phyloP scores from a whole-genome alignment of 345 rosid genomes.

The Jatropha curcas region DNA sequence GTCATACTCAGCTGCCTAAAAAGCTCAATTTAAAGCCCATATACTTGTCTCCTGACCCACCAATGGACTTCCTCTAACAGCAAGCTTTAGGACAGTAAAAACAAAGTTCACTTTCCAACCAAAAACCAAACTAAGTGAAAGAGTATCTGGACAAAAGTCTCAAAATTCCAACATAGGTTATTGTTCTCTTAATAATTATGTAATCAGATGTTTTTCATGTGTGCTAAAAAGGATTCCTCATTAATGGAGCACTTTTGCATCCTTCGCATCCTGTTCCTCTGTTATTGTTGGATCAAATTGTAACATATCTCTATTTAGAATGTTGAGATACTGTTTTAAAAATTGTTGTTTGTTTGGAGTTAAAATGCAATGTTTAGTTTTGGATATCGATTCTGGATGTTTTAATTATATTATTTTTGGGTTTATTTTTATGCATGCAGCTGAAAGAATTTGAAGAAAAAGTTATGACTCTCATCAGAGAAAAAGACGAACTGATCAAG shows the following conservation, averaged over 20 bases:
- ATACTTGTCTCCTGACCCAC: no score
- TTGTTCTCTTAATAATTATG: no score
- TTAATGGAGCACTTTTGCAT: neutral
- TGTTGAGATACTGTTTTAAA: neutral
- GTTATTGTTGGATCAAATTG: neutral
- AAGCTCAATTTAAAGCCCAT: no score
- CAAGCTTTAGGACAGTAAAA: no score
- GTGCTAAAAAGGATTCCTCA: neutral
- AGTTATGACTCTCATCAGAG: conserved; percentile 50
- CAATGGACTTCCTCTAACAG: no score
- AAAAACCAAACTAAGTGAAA: no score
- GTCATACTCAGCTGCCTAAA: no score
- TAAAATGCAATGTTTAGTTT: neutral
- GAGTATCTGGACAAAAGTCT: no score
- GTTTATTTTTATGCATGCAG: conserved; percentile 41
- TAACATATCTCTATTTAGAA: neutral
- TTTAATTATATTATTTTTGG: conserved; percentile 15
- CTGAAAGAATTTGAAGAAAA: conserved; percentile 75
- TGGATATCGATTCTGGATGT: neutral
- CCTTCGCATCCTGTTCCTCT: neutral
- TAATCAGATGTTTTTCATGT: neutral
- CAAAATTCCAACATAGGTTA: no score
- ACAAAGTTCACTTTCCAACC: no score
- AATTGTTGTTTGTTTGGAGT: neutral
- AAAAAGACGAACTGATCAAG: conserved; percentile 71